Evolutionary conservation across 2,329 filamentous ascomycete genomes (phyloP).

Genomic region (Tolypocladium cylindrosporum): DNA sequence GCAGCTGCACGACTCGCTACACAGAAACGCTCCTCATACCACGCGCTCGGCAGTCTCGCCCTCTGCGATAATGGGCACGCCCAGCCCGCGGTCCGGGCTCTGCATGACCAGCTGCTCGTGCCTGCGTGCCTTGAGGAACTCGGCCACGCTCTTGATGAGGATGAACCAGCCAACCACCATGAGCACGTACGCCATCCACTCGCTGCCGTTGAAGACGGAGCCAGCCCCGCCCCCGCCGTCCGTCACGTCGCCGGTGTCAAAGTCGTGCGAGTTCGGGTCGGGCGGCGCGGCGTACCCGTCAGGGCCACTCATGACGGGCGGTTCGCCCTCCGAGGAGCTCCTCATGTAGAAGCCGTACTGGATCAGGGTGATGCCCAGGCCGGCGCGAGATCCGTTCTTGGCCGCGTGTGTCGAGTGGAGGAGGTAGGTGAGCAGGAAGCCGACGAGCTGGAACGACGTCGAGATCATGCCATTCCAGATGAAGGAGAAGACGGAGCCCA

Average conservation of each 20-base stretch:
- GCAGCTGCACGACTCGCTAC: background rate
- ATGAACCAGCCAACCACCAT: slow-evolving; percentile 99
- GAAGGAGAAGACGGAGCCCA: slow-evolving; percentile 78
- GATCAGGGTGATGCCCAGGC: slow-evolving; percentile 87
- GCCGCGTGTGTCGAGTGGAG: slow-evolving; percentile 96
- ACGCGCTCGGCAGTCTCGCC: slow-evolving; percentile 71
- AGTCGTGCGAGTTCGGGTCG: slow-evolving; percentile 85
- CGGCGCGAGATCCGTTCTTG: slow-evolving; percentile 92
- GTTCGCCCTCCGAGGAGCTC: slow-evolving; percentile 37
- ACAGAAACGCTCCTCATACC: slow-evolving; percentile 37
- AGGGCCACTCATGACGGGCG: slow-evolving; percentile 34
- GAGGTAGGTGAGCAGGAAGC: slow-evolving; percentile 95
- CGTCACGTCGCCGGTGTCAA: slow-evolving; percentile 62
- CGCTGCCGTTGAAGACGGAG: slow-evolving; percentile 57
- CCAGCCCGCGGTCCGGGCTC: slow-evolving; percentile 80
- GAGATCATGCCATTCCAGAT: slow-evolving; percentile 94
- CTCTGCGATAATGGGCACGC: slow-evolving; percentile 76
- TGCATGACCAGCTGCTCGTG: slow-evolving; percentile 91
- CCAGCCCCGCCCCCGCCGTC: slow-evolving; percentile 31
- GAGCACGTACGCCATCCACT: slow-evolving; percentile 84
- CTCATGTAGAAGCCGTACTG: slow-evolving; percentile 98
- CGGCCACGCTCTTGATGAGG: slow-evolving; percentile 82
- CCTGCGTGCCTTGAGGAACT: slow-evolving; percentile 77
- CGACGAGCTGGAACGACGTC: slow-evolving; percentile 93
- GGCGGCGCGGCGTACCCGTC: slow-evolving; percentile 60